Evolutionary conservation across 257 asterid species (phyloP).

Genomic region (Paulownia fortunei): DNA sequence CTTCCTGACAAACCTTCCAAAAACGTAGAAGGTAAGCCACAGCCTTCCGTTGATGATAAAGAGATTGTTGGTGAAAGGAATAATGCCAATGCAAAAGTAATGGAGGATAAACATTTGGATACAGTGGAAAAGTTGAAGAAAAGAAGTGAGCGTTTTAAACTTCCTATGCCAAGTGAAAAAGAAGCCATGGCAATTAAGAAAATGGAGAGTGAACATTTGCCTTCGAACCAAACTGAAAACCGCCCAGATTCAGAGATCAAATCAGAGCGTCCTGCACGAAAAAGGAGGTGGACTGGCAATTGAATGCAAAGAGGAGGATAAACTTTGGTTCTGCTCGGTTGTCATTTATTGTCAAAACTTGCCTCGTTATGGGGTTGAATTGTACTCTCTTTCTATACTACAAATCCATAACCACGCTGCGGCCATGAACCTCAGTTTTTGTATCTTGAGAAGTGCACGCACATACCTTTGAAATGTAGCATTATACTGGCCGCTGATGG

Average conservation of each 20-base stretch:
- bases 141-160: constrained; percentile 92
- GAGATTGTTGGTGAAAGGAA: constrained; percentile 46
- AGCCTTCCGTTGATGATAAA: constrained; percentile 45
- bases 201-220: constrained; percentile 60
- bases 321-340: constrained; percentile 9
- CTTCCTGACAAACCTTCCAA: constrained; percentile 53
- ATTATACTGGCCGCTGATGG: constrained; percentile 21
- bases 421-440: constrained; percentile 1
- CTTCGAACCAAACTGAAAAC: constrained; percentile 51
- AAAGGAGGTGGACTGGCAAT: constrained; percentile 89
- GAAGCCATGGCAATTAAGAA: constrained; percentile 59
- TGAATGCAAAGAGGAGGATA: constrained; percentile 29
- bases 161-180: constrained; percentile 92
- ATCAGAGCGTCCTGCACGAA: constrained; percentile 91
- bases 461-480: constrained; percentile 7
- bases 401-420: not conserved
- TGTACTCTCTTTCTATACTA: not conserved
- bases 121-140: constrained; percentile 93
- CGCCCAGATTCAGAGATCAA: constrained; percentile 71
- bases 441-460: constrained; percentile 2
- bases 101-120: constrained; percentile 82
- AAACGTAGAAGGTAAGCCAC: constrained; percentile 54
- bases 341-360: not conserved
- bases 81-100: constrained; percentile 44
- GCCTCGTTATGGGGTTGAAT: not conserved